These are phyloP conservation scores for Plenodomus biglobosus DNA, from an alignment of 2,329 filamentous ascomycete species.

Conservation along the genomic window DNA sequence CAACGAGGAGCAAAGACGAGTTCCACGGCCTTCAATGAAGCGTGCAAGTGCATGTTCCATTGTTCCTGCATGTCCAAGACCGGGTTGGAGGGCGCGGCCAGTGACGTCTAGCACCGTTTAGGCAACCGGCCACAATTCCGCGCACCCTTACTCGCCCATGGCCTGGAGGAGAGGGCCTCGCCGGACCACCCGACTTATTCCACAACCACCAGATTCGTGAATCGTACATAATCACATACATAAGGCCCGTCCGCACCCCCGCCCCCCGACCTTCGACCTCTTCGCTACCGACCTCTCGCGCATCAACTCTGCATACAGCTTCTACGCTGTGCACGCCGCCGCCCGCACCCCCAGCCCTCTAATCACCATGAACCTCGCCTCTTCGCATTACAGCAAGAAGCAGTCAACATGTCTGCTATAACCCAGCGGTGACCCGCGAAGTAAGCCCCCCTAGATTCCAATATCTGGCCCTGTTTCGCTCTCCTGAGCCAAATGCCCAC, in stretches of 20 bases:
- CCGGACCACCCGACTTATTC: constrained; percentile 14
- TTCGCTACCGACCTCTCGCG: constrained; percentile 21
- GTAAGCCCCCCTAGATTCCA: constrained; percentile 13
- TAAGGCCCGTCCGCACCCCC: constrained; percentile 8
- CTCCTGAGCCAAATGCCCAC: background rate
- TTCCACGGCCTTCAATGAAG: background rate
- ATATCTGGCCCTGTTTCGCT: background rate
- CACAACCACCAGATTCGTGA: constrained; percentile 9
- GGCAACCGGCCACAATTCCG: constrained; percentile 13
- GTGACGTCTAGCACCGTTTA: constrained; percentile 12
- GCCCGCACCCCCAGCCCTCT: constrained; percentile 1
- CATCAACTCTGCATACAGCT: constrained; percentile 12
- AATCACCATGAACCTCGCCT: constrained; percentile 29
- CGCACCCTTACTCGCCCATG: constrained; percentile 2
- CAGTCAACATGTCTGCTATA: constrained; percentile 32
- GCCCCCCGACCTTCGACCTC: constrained; percentile 6
- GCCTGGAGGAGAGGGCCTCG: constrained; percentile 5
- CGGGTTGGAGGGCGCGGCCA: background rate
- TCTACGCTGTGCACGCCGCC: constrained; percentile 1
- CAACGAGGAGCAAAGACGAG: background rate
- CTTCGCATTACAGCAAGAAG: constrained; percentile 30
- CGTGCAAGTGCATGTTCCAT: background rate
- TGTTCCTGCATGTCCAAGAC: constrained; percentile 9
- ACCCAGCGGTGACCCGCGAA: constrained; percentile 26
- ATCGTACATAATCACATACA: constrained; percentile 7